Evolutionary conservation across 2,329 filamentous ascomycete species (phyloP).

Genomic region (Chrysoporthe deuterocubensis): DNA sequence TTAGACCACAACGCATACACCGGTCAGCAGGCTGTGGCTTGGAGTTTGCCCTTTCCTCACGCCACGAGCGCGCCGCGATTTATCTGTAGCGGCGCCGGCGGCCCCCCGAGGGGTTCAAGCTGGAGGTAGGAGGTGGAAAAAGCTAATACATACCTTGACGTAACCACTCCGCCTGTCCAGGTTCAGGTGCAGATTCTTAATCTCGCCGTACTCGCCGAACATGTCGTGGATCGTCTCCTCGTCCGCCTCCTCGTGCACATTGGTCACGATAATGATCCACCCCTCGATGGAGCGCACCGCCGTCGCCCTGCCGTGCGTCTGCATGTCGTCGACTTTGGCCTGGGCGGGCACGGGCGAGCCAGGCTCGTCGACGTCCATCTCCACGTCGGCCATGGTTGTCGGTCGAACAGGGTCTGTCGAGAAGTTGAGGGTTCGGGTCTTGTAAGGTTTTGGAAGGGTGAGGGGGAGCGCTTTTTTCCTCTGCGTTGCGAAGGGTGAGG

Average conservation of each 20-base stretch:
- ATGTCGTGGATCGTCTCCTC: conserved; percentile 82
- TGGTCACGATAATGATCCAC: conserved; percentile 86
- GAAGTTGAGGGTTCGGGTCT: neutral
- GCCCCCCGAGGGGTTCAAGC: neutral
- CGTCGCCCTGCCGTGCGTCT: conserved; percentile 73
- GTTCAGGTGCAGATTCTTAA: conserved; percentile 86
- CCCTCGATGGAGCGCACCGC: conserved; percentile 87
- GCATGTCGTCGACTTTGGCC: conserved; percentile 66
- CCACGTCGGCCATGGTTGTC: conserved; percentile 54
- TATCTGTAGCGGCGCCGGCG: no score
- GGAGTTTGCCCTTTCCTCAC: no score
- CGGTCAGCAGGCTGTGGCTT: neutral
- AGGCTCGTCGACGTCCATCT: conserved; percentile 64
- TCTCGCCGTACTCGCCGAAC: conserved; percentile 84
- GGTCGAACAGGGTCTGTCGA: neutral
- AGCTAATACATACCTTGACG: conserved; percentile 68
- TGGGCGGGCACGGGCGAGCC: conserved; percentile 39
- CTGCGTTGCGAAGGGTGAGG: neutral
- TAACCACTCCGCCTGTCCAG: conserved; percentile 82
- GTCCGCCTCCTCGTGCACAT: conserved; percentile 85
- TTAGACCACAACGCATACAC: neutral
- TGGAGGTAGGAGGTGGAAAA: neutral
- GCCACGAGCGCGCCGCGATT: no score
- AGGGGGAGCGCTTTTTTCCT: neutral
- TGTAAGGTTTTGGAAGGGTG: neutral